Percentiles rank a stretch among this genome's conserved stretches.
These are phyloP conservation scores for Saccharomycopsis phalli DNA, from an alignment of 1,139 yeast species.

Conservation along the genomic window DNA sequence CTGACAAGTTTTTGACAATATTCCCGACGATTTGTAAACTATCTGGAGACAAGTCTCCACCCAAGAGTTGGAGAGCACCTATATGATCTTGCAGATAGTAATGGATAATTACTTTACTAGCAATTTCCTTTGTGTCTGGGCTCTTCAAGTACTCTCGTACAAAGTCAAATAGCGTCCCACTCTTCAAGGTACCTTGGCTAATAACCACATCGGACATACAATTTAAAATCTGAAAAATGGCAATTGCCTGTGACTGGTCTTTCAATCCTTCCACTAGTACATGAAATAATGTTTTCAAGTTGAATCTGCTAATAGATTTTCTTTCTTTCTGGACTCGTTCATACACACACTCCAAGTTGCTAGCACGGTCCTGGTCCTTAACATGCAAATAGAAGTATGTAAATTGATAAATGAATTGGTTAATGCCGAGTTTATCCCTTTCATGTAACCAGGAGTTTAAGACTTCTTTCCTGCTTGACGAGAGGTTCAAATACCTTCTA, in stretches of 20 bases:
- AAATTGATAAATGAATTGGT: constrained; percentile 7
- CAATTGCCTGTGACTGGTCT: not conserved
- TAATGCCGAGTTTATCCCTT: not conserved
- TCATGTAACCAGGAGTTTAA: constrained; percentile 12
- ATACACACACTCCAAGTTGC: not conserved
- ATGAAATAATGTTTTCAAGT: not conserved
- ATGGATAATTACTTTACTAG: no score
- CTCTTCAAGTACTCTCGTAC: no score
- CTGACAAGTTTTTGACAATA: no score
- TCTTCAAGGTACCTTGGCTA: no score
- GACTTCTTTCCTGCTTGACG: constrained; percentile 20
- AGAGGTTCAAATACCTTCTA: constrained; percentile 31
- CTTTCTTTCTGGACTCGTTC: not conserved
- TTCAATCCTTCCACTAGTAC: not conserved
- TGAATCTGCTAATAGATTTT: not conserved
- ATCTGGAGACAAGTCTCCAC: no score
- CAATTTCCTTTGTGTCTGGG: no score
- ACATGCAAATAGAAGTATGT: constrained; percentile 1
- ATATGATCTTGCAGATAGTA: no score
- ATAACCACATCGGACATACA: no score
- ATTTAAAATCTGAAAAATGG: not conserved
- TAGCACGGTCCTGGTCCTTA: not conserved
- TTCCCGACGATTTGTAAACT: no score
- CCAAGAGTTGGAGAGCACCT: no score
- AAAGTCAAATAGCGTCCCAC: no score